phyloP scores from a whole-genome alignment of 2,329 filamentous ascomycete species.

The Endothia cerciana region DNA sequence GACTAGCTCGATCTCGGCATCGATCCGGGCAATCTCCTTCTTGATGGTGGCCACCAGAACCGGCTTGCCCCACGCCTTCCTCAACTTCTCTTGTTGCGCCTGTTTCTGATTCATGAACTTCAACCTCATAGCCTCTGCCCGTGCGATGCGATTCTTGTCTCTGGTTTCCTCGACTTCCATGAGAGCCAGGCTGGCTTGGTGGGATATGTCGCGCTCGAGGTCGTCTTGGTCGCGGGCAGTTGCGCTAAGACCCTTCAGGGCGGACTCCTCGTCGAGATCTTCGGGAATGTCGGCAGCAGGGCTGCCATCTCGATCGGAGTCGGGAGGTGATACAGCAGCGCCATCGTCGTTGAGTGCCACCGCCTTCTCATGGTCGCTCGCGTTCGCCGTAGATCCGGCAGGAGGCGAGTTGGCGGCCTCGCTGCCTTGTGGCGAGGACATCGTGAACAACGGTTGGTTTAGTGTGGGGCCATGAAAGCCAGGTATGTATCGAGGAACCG shows the following conservation, averaged over 20 bases:
- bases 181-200: conserved; percentile 62
- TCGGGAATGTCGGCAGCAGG: conserved; percentile 16
- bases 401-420: neutral
- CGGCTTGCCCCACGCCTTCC: conserved; percentile 48
- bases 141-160: conserved; percentile 65
- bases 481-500: neutral
- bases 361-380: neutral
- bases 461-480: neutral
- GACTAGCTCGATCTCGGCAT: conserved; percentile 65
- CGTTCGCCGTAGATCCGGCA: neutral
- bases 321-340: conserved; percentile 6
- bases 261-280: conserved; percentile 59
- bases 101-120: conserved; percentile 69
- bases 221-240: conserved; percentile 86
- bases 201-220: conserved; percentile 81
- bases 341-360: neutral
- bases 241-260: conserved; percentile 65
- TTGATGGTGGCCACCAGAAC: conserved; percentile 61
- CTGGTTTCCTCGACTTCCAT: conserved; percentile 66
- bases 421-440: neutral
- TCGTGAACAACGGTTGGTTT: neutral
- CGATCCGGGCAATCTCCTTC: conserved; percentile 68
- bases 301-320: conserved; percentile 15
- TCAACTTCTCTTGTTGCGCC: conserved; percentile 53
- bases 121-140: conserved; percentile 54